Percentiles rank a stretch among this genome's conserved stretches.
Evolutionary conservation across 768 basidiomycete genomes (phyloP).

Genomic region (Leucogyrophana mollusca): DNA sequence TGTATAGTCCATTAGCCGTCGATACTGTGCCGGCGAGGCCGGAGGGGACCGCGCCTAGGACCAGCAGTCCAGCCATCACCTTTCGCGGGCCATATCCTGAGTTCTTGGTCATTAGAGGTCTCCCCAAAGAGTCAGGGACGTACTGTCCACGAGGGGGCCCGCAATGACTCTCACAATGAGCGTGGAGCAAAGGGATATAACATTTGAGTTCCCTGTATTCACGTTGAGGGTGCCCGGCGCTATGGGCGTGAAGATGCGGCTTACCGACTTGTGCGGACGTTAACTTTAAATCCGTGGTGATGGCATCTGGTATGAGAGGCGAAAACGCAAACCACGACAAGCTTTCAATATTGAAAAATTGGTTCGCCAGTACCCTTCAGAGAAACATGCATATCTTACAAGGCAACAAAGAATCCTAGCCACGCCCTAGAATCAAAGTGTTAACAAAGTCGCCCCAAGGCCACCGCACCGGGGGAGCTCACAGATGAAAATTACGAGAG

Average conservation of each 20-base stretch:
- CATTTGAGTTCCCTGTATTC: slow-evolving; percentile 44
- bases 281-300: slow-evolving; percentile 51
- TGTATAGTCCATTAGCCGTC: slow-evolving; percentile 38
- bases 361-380: slow-evolving; percentile 19
- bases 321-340: slow-evolving; percentile 59
- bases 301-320: slow-evolving; percentile 57
- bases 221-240: background rate
- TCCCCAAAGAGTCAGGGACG: slow-evolving; percentile 10
- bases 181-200: slow-evolving; percentile 46
- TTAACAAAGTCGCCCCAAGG: too few species aligned
- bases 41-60: slow-evolving; percentile 57
- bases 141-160: slow-evolving; percentile 50
- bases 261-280: slow-evolving; percentile 43
- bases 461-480: too few species aligned
- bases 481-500: slow-evolving; percentile 50
- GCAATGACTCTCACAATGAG: slow-evolving; percentile 44
- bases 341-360: slow-evolving; percentile 11
- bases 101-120: too few species aligned
- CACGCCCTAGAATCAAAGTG: slow-evolving; percentile 32
- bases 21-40: slow-evolving; percentile 54
- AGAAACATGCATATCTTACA: slow-evolving; percentile 22
- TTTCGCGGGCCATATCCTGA: slow-evolving; percentile 48
- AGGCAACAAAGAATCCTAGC: slow-evolving; percentile 53
- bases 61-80: slow-evolving; percentile 52
- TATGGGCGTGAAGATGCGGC: slow-evolving; percentile 7